Evolutionary conservation across 2,329 filamentous ascomycete genomes (phyloP).

Genomic region (Neofusicoccum kwambonambiense): DNA sequence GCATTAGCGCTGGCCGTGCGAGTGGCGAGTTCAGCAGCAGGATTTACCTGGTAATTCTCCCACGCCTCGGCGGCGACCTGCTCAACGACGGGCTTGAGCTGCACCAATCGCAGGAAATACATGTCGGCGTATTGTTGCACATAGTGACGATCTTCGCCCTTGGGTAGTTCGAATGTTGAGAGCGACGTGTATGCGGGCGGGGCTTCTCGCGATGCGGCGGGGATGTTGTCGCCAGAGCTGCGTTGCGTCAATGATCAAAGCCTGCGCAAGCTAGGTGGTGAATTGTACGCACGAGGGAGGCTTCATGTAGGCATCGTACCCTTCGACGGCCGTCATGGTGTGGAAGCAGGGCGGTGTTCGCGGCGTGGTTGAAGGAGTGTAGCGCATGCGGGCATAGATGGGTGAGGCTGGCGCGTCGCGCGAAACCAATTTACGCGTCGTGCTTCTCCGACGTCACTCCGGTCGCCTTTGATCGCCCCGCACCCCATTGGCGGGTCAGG

Average conservation of each 20-base stretch:
- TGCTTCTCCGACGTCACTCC: not conserved
- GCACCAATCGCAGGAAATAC: constrained; percentile 89
- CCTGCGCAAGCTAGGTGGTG: not conserved
- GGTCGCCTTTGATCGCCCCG: not conserved
- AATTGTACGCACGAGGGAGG: not conserved
- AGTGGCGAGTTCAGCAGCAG: not conserved
- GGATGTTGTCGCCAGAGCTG: constrained; percentile 9
- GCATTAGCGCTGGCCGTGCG: not conserved
- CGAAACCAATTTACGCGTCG: constrained; percentile 9
- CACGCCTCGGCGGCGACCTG: constrained; percentile 71
- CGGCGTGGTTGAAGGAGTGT: not conserved
- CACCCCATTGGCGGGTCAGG: not conserved
- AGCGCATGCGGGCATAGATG: not conserved
- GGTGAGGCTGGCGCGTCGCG: not conserved
- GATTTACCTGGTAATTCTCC: constrained; percentile 63
- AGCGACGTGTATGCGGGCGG: constrained; percentile 70
- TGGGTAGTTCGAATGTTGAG: constrained; percentile 70
- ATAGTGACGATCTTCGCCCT: constrained; percentile 66
- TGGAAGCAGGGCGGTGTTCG: no score
- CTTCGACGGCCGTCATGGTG: not conserved
- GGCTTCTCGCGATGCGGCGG: not conserved
- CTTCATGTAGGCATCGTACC: not conserved
- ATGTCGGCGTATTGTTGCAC: constrained; percentile 96
- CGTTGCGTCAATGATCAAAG: not conserved
- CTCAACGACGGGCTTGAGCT: constrained; percentile 82